Base-by-base conservation (phyloP, 495 filamentous ascomycete species). In the Tuber magnatum region DNA sequence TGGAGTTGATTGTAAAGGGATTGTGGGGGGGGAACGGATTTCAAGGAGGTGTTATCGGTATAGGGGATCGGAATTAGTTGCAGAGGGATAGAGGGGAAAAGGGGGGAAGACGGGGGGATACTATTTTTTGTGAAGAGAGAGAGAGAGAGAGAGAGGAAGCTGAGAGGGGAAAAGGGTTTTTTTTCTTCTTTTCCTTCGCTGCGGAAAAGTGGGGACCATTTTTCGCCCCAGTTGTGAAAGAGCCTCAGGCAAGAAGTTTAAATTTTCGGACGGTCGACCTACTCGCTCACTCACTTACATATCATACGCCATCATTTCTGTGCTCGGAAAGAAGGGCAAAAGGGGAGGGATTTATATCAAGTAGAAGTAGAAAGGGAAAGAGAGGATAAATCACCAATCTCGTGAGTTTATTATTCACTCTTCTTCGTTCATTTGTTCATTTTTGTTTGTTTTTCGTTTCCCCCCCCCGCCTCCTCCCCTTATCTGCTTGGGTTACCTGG, bases 401-500 rank as follows among this genome's bases (percentile, higher is more conserved):
- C 14, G 56, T 65, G 56, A 65, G 56, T 65, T 65, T 65, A 65
- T 65, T 65, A 65, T 18, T 65, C 28, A 14, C 56, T 65, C 28
- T 28, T 65, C n/a, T 65, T 56, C n/a, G 10, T 56, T 56, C n/a
- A 51, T 51, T 28, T 28, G 12, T 61, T n/a, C n/a, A 12, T 61
- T 65, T 61, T 61, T n/a, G 10, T 56, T 12, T 28, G 3, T 28
- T 28, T 32, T 32, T 8, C 69, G 61, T 78, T 51, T 71, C 32
- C 78, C 71, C 72, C 71, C 39, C 56, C 32, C 78, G 69, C 72
- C 71, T 32, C 56, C 9, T n/a, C 48, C 48, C 7, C 69, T 78
- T 70, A 41, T 76, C 71, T 73, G 35, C 74, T 73, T 79, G 71
- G 48, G 69, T 74, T 77, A 78, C 77, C 65, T 79, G 69, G 56